Evolutionary conservation across 371 early-diverging fungal genomes (phyloP), one percentile per base, ranked within the genome.

Genomic region (Mucor saturninus): DNA sequence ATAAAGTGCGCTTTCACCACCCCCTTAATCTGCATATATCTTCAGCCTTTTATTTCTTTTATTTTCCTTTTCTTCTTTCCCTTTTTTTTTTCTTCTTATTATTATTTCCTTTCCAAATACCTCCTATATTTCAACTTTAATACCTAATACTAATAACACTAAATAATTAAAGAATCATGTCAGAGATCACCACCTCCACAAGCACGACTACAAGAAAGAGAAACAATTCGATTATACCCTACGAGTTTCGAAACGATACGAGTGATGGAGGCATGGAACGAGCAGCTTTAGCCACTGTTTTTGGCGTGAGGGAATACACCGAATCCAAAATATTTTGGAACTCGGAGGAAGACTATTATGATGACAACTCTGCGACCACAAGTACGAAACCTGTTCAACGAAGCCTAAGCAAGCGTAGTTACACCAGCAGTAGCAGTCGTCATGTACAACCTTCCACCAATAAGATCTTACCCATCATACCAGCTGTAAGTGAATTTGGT

Each of bases 251-350:
- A 38, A 62, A 64, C 43, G 68, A 67, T 32, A 54, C 60, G 5
- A 72, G 64, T 28, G 62, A 64, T 39, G 73, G 80, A 14, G 74
- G 75, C 21, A 73, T 74, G 40, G 81, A 81, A 54, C 61, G 74
- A 39, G 81, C 79, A 3, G 79, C 81, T 14, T 59, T 81, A 31
- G 81, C 81, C 10, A 76, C 76, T 15, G 81, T 81, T 1, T 81
- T 78, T 64, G 81, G 81, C 35, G 79, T 78, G 4, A 61, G 59
- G 58, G 81, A 81, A 59, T 81, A 81, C 43, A 73, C 72, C 7
- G 75, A 78, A 45, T 79, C 81, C 2, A 77, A 74, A 21, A 75
- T 72, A 37, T 72, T 81, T 45, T 81, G 81, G 81, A 68, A 75
- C 15, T 37, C 56, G 31, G 62, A 68, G 0, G 68, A 76, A 11